phyloP scores from a whole-genome alignment of 2,329 filamentous ascomycete species.

The Colletotrichum sublineola region DNA sequence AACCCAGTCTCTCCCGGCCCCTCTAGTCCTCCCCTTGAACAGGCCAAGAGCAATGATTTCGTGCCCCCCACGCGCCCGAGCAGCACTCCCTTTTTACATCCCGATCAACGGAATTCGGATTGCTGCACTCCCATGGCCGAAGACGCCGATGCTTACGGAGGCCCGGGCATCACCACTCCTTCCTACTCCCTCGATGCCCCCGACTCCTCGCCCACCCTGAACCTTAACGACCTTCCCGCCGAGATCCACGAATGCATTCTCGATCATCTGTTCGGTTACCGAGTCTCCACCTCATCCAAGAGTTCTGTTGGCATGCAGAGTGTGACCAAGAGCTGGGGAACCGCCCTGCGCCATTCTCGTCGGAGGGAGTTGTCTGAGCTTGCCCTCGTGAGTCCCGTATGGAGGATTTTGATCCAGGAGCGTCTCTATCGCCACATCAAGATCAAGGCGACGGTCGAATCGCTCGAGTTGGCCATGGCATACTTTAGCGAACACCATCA shows the following conservation, averaged over 20 bases:
- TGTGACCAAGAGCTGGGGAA: slow-evolving; percentile 72
- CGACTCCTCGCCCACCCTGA: slow-evolving; percentile 32
- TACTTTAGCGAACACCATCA: slow-evolving; percentile 73
- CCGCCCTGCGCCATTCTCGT: slow-evolving; percentile 74
- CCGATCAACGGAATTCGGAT: slow-evolving; percentile 61
- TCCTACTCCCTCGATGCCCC: slow-evolving; percentile 41
- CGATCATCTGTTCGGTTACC: slow-evolving; percentile 78
- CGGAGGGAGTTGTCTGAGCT: slow-evolving; percentile 76
- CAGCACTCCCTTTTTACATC: slow-evolving; percentile 71
- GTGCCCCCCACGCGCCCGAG: slow-evolving; percentile 67
- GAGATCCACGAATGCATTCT: slow-evolving; percentile 81
- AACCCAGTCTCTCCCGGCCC: slow-evolving; percentile 68
- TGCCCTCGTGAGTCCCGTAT: slow-evolving; percentile 72
- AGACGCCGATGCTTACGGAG: slow-evolving; percentile 47
- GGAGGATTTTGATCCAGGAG: slow-evolving; percentile 77
- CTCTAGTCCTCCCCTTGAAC: slow-evolving; percentile 64
- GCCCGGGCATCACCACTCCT: slow-evolving; percentile 46
- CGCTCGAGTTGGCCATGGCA: slow-evolving; percentile 68
- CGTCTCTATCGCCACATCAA: slow-evolving; percentile 82
- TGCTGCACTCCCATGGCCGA: slow-evolving; percentile 52
- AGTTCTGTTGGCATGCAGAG: slow-evolving; percentile 67
- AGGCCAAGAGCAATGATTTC: slow-evolving; percentile 61
- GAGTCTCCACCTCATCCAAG: slow-evolving; percentile 71
- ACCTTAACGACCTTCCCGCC: slow-evolving; percentile 69
- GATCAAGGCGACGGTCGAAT: slow-evolving; percentile 77